phyloP scores from a whole-genome alignment of 768 basidiomycete genomes.

The Pulveroboletus sp. region DNA sequence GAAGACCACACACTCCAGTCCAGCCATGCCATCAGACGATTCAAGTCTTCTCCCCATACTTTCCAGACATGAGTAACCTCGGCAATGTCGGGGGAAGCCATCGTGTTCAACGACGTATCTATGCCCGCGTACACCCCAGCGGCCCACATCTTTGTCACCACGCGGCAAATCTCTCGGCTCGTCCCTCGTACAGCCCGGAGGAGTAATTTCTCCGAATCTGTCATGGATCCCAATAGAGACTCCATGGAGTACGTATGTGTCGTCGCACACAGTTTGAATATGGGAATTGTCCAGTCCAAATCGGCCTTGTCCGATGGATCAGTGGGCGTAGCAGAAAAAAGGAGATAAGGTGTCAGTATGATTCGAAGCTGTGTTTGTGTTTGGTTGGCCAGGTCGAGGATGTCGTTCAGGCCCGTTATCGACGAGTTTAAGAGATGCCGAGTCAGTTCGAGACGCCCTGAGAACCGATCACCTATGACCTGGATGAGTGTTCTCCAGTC shows the following conservation, averaged over 20 bases:
- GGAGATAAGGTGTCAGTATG: background rate
- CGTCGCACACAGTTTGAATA: background rate
- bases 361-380: background rate
- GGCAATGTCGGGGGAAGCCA: background rate
- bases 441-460: background rate
- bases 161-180: background rate
- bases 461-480: background rate
- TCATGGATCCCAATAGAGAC: background rate
- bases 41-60: background rate
- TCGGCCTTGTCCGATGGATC: background rate
- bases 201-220: background rate
- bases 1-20: too few relatives aligned
- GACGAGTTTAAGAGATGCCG: background rate
- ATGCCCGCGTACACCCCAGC: background rate
- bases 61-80: background rate
- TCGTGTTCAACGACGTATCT: background rate
- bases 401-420: background rate
- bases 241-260: background rate
- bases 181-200: background rate
- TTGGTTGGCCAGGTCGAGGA: background rate
- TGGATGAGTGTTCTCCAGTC: background rate
- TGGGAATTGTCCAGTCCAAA: background rate
- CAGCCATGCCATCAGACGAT: too few relatives aligned
- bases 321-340: background rate
- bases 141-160: background rate